Base-by-base conservation (phyloP, 257 asterid genomes). In the Avicennia marina region DNA sequence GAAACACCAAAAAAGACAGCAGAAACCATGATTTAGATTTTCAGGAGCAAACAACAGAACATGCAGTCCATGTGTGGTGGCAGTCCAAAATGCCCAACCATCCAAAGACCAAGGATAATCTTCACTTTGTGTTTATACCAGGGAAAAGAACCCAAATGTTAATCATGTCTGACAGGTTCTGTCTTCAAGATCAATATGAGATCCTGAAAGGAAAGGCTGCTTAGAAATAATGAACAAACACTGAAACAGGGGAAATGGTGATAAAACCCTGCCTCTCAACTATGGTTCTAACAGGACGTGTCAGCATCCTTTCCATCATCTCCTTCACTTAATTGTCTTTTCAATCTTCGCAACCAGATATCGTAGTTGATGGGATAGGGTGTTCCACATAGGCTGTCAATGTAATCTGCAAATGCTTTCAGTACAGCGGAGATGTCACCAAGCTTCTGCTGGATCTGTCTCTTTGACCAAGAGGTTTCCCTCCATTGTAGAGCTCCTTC, bases 401-500 rank as follows among this genome's bases (percentile, higher is more conserved):
- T 95, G 62, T 88, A 91, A 77, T 91, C 98, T 11, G 98, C 90
- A 70, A 88, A 88, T 18, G 98, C 98, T 80, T 91, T 91, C 75
- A 91, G 70, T 15, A 91, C 90, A 31, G 98, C 94, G 19, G 98
- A 91, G 17, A 85, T 85, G 26, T 88, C 95, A 34, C 98, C 98
- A 12, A 91, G 94, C 69, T 73, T 85, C 79, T 88, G 96, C 75
- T 91, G 98, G 64, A 91, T 88, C 77, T 65, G 57, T 80, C 98
- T 83, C 83, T 77, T 91, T 12, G 98, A 91, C 98, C 98, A 91
- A n/a, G 90, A 74, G 12, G 75, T 71, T 76, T 88, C 98, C 69
- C 98, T 85, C 98, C 98, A 91, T 41, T 81, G 76, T 45, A 91
- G 69, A 31, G 98, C 98, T 48, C 97, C 97, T 72, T 91, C 98